phyloP scores from a whole-genome alignment of 163 green algal genomes.

The Chloromonas sp. region DNA sequence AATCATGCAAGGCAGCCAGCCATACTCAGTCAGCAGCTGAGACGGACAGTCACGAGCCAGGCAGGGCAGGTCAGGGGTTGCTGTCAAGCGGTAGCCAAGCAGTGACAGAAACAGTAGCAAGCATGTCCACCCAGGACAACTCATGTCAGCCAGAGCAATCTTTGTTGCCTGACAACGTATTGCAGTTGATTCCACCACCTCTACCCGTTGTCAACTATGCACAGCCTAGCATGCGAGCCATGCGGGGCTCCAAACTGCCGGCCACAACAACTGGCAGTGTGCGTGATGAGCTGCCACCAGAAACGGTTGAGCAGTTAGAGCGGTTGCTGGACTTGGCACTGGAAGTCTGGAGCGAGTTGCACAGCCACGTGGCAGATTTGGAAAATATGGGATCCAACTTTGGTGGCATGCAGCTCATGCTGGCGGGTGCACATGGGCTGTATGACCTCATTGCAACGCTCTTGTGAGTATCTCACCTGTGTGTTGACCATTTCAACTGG shows the following conservation, averaged over 20 bases:
- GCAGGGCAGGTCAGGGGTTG: no score
- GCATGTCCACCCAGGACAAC: no score
- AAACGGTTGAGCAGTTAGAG: background rate
- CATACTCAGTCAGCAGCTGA: no score
- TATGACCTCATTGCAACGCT: background rate
- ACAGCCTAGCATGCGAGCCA: background rate
- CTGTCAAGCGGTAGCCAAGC: no score
- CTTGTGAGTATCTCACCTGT: background rate
- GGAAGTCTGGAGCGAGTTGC: background rate
- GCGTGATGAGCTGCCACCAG: background rate
- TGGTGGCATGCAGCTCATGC: background rate
- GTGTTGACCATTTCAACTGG: no score
- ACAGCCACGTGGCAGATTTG: background rate
- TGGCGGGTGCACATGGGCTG: background rate
- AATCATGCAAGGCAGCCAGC: no score
- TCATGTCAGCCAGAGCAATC: no score
- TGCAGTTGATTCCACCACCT: background rate
- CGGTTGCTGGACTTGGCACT: background rate
- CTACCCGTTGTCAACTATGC: background rate
- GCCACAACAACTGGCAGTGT: background rate
- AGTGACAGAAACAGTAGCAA: no score
- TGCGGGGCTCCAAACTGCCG: background rate
- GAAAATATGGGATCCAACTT: background rate
- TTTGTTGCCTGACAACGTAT: background rate
- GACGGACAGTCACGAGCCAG: no score